Percentiles rank a stretch among this genome's conserved stretches.
phyloP scores from a whole-genome alignment of 2,329 filamentous ascomycete species.

The Ceratocystis diversiconidia region DNA sequence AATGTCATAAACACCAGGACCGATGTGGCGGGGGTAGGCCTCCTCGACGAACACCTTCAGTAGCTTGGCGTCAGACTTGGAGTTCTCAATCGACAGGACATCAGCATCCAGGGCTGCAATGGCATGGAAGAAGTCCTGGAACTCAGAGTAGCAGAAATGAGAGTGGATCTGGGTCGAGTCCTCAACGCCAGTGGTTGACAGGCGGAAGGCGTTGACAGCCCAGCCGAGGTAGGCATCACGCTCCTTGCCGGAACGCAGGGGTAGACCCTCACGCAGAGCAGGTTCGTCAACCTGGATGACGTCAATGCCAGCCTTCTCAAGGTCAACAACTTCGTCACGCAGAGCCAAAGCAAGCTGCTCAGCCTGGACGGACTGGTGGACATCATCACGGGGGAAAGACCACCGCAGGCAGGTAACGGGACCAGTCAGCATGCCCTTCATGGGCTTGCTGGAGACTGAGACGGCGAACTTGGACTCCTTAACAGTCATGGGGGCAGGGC shows the following conservation, averaged over 20 bases:
- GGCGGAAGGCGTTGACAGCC: conserved; percentile 97
- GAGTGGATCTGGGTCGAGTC: conserved; percentile 99
- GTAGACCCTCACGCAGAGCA: conserved; percentile 97
- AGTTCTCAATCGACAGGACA: conserved; percentile 99
- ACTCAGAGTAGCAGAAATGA: conserved; percentile 99
- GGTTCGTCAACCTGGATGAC: conserved; percentile 99
- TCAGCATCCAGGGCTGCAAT: conserved; percentile 96
- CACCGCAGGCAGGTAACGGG: conserved; percentile 97
- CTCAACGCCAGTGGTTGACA: conserved; percentile 81
- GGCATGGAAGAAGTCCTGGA: conserved; percentile 99
- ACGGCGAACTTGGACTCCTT: conserved; percentile 99
- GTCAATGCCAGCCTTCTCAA: conserved; percentile 88
- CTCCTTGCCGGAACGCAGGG: conserved; percentile 84
- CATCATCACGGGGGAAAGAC: conserved; percentile 99
- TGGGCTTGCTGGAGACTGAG: conserved; percentile 91
- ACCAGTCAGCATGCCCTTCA: conserved; percentile 99
- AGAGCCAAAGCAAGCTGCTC: conserved; percentile 97
- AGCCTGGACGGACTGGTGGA: conserved; percentile 97
- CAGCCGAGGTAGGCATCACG: conserved; percentile 93
- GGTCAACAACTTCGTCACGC: conserved; percentile 94
- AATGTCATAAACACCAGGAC: conserved; percentile 98
- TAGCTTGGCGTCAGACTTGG: conserved; percentile 98
- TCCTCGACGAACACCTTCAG: conserved; percentile 97
- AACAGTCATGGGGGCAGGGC: conserved; percentile 93
- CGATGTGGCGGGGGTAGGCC: conserved; percentile 94